Conservation (phyloP, 2,329 filamentous ascomycete species). For the Xylaria sp. region DNA sequence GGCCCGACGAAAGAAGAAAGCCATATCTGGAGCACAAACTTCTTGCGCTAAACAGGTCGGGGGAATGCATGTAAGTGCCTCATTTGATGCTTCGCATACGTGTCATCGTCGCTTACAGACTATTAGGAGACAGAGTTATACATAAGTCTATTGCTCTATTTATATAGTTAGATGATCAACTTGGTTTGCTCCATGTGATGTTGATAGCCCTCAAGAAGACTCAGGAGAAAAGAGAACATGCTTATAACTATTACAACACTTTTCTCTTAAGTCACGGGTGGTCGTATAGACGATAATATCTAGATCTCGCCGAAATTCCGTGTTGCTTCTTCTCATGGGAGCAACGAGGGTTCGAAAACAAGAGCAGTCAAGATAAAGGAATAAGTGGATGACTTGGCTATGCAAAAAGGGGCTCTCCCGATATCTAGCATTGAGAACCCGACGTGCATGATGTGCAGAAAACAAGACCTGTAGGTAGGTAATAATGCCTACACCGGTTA, state of each 20-base stretch:
- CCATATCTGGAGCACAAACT: not conserved
- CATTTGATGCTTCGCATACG: conserved; percentile 9
- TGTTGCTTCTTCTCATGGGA: too few species aligned
- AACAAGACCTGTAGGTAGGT: not conserved
- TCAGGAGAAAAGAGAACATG: not conserved
- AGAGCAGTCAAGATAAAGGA: not conserved
- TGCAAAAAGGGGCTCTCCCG: not conserved
- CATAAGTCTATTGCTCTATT: not conserved
- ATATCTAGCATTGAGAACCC: not conserved
- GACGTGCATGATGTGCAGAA: not conserved
- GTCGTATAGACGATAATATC: conserved; percentile 9
- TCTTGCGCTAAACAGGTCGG: not conserved
- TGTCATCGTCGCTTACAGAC: conserved; percentile 25
- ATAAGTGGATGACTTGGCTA: not conserved
- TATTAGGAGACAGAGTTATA: conserved; percentile 10
- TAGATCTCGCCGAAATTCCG: not conserved
- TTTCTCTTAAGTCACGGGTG: not conserved
- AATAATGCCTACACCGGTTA: not conserved
- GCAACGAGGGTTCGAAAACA: not conserved
- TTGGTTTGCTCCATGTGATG: not conserved
- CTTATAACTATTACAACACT: not conserved
- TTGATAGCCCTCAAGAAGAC: not conserved
- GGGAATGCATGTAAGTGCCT: conserved; percentile 22
- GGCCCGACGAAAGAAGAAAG: not conserved
- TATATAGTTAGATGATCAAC: not conserved